These are phyloP conservation scores for Termitomyces sp. DNA, from an alignment of 768 basidiomycete species.

Conservation along the genomic window DNA sequence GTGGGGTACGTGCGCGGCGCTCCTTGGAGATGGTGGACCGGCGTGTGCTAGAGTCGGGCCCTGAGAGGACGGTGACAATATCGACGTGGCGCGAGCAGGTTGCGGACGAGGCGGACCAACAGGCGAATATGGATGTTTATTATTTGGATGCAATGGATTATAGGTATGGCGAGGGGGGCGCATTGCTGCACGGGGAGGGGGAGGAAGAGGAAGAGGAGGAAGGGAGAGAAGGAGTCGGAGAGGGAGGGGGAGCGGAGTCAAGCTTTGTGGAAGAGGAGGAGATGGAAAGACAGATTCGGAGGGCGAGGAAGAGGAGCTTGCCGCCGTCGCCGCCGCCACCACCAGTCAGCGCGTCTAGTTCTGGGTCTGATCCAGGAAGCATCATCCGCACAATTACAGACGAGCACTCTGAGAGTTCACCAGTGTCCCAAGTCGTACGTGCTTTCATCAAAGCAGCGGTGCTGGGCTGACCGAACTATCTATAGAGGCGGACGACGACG, in stretches of 20 bases:
- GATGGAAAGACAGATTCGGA: neutral
- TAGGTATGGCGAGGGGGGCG: constrained; percentile 12
- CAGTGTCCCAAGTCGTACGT: neutral
- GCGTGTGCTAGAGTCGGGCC: constrained; percentile 40
- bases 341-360: neutral
- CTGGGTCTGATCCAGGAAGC: constrained; percentile 4
- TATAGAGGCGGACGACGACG: neutral
- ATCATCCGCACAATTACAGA: constrained; percentile 10
- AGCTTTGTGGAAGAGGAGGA: neutral
- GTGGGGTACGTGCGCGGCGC: constrained; percentile 22
- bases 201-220: constrained; percentile 14
- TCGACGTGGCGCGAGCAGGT: constrained; percentile 54
- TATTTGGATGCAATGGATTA: constrained; percentile 34
- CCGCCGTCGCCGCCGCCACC: constrained; percentile 1
- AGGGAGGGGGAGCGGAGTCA: neutral
- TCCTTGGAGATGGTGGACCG: constrained; percentile 38
- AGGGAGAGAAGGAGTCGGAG: neutral
- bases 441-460: neutral
- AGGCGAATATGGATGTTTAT: constrained; percentile 41
- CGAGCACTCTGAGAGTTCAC: constrained; percentile 2
- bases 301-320: neutral
- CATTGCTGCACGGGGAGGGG: neutral
- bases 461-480: neutral
- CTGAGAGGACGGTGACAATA: constrained; percentile 48
- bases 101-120: constrained; percentile 29